These are phyloP conservation scores for Alternaria metachromatica DNA, from an alignment of 2,329 filamentous ascomycete species.

Conservation along the genomic window DNA sequence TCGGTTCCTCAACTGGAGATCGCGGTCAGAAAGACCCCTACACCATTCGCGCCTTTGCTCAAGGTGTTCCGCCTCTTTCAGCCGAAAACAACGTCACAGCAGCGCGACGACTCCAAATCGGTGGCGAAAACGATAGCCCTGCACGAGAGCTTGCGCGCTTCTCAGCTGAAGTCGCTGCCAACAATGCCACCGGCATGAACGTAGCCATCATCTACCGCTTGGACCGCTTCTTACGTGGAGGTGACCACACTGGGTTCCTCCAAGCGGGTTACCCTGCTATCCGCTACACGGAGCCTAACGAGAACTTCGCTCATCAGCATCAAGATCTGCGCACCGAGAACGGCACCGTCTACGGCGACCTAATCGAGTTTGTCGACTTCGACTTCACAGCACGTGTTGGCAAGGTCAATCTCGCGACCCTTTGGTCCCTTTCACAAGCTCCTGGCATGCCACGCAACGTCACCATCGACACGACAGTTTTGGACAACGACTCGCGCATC, in stretches of 20 bases:
- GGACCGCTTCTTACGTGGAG: slow-evolving; percentile 63
- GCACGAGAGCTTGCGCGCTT: slow-evolving; percentile 63
- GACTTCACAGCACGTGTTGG: slow-evolving; percentile 62
- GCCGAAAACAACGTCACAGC: slow-evolving; percentile 49
- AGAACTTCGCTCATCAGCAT: slow-evolving; percentile 65
- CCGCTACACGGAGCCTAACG: slow-evolving; percentile 65
- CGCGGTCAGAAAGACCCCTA: slow-evolving; percentile 56
- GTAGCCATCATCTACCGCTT: slow-evolving; percentile 63
- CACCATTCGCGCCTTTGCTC: slow-evolving; percentile 63
- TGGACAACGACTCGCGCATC: slow-evolving; percentile 60
- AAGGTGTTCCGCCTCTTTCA: slow-evolving; percentile 53
- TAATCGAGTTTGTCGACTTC: slow-evolving; percentile 64
- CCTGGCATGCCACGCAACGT: slow-evolving; percentile 60
- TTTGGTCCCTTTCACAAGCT: slow-evolving; percentile 62
- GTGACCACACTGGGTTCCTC: slow-evolving; percentile 64
- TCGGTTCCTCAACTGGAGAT: slow-evolving; percentile 59
- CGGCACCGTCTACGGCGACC: slow-evolving; percentile 62
- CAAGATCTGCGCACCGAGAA: slow-evolving; percentile 60
- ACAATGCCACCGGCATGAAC: slow-evolving; percentile 60
- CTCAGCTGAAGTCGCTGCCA: slow-evolving; percentile 62
- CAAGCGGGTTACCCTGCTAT: slow-evolving; percentile 62
- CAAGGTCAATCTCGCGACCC: slow-evolving; percentile 61
- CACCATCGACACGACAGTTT: slow-evolving; percentile 53
- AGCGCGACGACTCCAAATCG: slow-evolving; percentile 50
- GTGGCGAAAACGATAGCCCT: slow-evolving; percentile 62